Percentiles rank a stretch among this genome's conserved stretches.
Evolutionary conservation across 2,329 filamentous ascomycete genomes (phyloP).

Genomic region (Ophiostoma populinum): DNA sequence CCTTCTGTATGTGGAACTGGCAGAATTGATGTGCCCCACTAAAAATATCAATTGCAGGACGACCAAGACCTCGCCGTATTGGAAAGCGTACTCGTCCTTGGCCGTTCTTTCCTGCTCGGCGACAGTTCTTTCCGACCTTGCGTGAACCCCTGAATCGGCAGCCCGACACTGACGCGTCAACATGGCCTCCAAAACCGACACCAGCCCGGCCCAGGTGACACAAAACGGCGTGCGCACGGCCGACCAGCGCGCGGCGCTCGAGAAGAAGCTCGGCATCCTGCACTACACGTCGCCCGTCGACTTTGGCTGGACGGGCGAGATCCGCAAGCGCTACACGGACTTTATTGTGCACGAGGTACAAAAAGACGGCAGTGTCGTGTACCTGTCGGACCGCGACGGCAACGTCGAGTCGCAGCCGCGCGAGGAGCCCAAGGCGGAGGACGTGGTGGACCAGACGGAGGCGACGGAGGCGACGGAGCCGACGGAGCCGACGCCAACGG

Average conservation of each 20-base stretch:
- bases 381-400: conserved; percentile 30
- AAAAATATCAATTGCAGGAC: too few species aligned
- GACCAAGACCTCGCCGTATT: too few species aligned
- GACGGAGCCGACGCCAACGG: background rate
- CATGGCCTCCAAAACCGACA: too few species aligned
- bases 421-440: background rate
- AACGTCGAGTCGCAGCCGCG: conserved; percentile 1
- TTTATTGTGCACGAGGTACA: conserved; percentile 84
- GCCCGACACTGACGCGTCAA: too few species aligned
- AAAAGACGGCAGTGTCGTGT: conserved; percentile 57
- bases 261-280: conserved; percentile 24
- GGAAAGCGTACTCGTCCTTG: too few species aligned
- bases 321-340: conserved; percentile 54
- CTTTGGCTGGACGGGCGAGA: conserved; percentile 25
- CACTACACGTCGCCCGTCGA: conserved; percentile 23
- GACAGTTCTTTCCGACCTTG: too few species aligned
- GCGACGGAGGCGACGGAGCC: background rate
- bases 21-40: too few species aligned
- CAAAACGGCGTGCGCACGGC: conserved; percentile 13
- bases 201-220: too few species aligned
- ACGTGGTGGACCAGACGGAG: background rate
- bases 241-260: conserved; percentile 15
- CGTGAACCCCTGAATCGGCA: too few species aligned
- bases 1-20: too few species aligned
- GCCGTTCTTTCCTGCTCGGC: too few species aligned